phyloP scores from a whole-genome alignment of 805 yeast genomes.

The Nakazawaea laoshanensis region DNA sequence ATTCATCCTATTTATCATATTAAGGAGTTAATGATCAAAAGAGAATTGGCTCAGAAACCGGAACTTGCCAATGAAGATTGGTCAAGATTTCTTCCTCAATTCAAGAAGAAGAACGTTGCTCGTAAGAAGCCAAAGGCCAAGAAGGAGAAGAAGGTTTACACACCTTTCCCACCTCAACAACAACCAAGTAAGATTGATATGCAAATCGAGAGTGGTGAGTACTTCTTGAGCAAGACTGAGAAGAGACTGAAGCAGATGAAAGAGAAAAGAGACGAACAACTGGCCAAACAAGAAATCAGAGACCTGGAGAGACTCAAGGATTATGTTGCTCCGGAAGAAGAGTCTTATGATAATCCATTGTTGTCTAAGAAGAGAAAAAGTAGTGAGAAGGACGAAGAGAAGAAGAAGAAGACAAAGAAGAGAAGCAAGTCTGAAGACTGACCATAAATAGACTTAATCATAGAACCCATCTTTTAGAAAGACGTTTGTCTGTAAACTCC shows the following conservation, averaged over 20 bases:
- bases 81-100: constrained; percentile 93
- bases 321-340: constrained; percentile 81
- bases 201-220: constrained; percentile 97
- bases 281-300: constrained; percentile 54
- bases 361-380: constrained; percentile 20
- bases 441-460: constrained; percentile 1
- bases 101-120: constrained; percentile 93
- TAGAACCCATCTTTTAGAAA: constrained; percentile 2
- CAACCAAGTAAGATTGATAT: constrained; percentile 94
- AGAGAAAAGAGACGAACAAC: constrained; percentile 75
- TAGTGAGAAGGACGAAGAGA: constrained; percentile 18
- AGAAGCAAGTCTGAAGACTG: constrained; percentile 13
- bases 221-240: constrained; percentile 83
- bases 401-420: constrained; percentile 20
- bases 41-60: constrained; percentile 90
- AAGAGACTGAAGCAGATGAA: constrained; percentile 63
- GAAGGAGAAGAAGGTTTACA: constrained; percentile 63
- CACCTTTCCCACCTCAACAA: constrained; percentile 99
- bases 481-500: no score
- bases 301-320: constrained; percentile 69
- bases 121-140: constrained; percentile 74
- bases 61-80: constrained; percentile 94
- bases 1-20: constrained; percentile 97
- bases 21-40: constrained; percentile 94
- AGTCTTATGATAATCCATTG: constrained; percentile 25